Conservation (phyloP, 441 rosid genomes). For the Pelargonium myrrhifolium region DNA sequence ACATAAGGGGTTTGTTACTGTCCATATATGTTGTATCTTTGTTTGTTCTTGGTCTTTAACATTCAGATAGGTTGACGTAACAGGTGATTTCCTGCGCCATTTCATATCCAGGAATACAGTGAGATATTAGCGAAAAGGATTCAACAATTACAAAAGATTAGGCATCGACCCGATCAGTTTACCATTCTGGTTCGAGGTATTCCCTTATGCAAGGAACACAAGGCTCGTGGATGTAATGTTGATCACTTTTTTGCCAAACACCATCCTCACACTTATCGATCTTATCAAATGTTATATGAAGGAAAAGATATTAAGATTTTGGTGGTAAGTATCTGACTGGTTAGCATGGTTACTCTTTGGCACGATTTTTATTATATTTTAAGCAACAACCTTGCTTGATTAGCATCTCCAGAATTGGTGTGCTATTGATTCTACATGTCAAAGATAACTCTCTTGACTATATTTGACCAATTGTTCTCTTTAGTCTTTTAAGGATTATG, state of each 20-base stretch:
- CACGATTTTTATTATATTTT: background rate
- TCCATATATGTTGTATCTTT: background rate
- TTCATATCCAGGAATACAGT: slow-evolving; percentile 59
- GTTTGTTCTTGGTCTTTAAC: slow-evolving; percentile 11
- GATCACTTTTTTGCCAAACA: slow-evolving; percentile 75
- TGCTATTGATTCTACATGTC: background rate
- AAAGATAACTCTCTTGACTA: background rate
- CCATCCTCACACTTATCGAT: slow-evolving; percentile 51
- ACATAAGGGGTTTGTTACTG: too few species aligned
- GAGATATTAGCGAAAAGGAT: slow-evolving; percentile 55
- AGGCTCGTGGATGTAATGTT: slow-evolving; percentile 50
- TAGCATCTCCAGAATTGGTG: background rate
- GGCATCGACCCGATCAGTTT: slow-evolving; percentile 68
- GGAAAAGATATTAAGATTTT: slow-evolving; percentile 49
- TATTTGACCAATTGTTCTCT: background rate
- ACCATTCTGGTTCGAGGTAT: slow-evolving; percentile 67
- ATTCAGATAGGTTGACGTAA: slow-evolving; percentile 22
- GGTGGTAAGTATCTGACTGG: slow-evolving; percentile 39
- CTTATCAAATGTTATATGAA: slow-evolving; percentile 61
- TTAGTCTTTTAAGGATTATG: too few species aligned
- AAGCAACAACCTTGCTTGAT: background rate
- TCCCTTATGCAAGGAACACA: slow-evolving; percentile 58
- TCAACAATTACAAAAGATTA: slow-evolving; percentile 38
- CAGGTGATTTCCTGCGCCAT: slow-evolving; percentile 29
- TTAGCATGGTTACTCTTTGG: background rate